phyloP scores from a whole-genome alignment of 306 rosid genomes.

The Ceratonia siliqua region DNA sequence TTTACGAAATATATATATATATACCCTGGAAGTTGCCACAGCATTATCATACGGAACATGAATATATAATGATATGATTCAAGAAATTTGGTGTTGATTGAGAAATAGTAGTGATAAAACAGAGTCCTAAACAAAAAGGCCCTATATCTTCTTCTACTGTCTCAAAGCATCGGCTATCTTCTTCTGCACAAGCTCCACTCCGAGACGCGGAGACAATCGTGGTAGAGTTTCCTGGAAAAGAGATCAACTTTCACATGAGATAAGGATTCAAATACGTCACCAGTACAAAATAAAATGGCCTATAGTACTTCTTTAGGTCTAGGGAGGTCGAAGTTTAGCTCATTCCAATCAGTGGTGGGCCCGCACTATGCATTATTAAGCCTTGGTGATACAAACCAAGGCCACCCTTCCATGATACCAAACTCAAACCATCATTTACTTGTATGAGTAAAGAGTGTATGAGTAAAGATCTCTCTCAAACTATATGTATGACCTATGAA shows the following conservation, averaged over 20 bases:
- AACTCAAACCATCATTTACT: not conserved
- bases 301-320: not conserved
- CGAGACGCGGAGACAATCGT: slow-evolving; percentile 83
- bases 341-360: slow-evolving; percentile 14
- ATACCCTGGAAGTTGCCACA: no score
- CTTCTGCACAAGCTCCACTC: slow-evolving; percentile 83
- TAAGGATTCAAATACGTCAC: slow-evolving; percentile 1
- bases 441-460: not conserved
- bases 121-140: slow-evolving; percentile 5
- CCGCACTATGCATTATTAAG: not conserved
- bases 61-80: not conserved
- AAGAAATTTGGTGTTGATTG: not conserved
- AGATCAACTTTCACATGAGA: slow-evolving; percentile 30
- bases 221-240: slow-evolving; percentile 70
- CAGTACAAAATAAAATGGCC: not conserved
- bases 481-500: not conserved
- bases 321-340: slow-evolving; percentile 1
- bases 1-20: no score
- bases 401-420: not conserved
- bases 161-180: slow-evolving; percentile 74
- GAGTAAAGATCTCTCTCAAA: not conserved
- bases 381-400: not conserved
- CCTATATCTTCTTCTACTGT: slow-evolving; percentile 35
- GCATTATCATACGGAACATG: not conserved
- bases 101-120: slow-evolving; percentile 17